Base-by-base conservation (phyloP, 768 basidiomycete species). In the Rhodotorula sphaerocarpa region DNA sequence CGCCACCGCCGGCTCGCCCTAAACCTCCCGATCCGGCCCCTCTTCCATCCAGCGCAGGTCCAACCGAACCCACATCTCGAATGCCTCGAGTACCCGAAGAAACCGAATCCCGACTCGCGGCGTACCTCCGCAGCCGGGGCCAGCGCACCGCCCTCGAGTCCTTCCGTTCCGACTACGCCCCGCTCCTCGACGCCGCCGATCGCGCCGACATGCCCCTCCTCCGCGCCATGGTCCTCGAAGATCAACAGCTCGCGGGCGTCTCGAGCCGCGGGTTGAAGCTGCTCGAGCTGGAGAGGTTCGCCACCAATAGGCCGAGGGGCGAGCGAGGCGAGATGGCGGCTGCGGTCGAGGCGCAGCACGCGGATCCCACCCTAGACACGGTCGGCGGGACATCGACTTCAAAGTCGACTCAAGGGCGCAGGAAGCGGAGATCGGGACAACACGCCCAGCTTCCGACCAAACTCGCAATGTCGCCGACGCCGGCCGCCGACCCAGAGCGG, bases 141-240 rank as follows among this genome's bases (percentile, higher is more conserved):
- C 56, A 51, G 0, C 33, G 57, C 21, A 20, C 28, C 2, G 42
- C 52, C 30, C 42, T 55, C 18, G 7, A 28, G 18, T 11, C 31
- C 18, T 59, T 64, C 48, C 18, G 28, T 23, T 51, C 48, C 45
- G 57, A 64, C 31, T 59, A 55, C 15, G 42, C 41, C 41, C 23
- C 42, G 7, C 39, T 58, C 14, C 50, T 64, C 28, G 25, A 28
- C n/a, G n/a, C 53, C n/a, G 62, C 62, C 2, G 36, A 50, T 0
- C 7, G 23, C n/a, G 28, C 31, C 15, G 41, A 59, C 25, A 34
- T 64, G 52, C 63, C 56, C 20, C 57, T 64, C 30, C 25, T 64
- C 2, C 20, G 36, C 2, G 57, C 57, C 12, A 58, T 58, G 57
- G 63, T 64, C 21, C 30, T 48, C n/a, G 63, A 64, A 41, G 63